Base-by-base conservation (phyloP, 1,284 basidiomycete genomes). In the Puccinia horiana region DNA sequence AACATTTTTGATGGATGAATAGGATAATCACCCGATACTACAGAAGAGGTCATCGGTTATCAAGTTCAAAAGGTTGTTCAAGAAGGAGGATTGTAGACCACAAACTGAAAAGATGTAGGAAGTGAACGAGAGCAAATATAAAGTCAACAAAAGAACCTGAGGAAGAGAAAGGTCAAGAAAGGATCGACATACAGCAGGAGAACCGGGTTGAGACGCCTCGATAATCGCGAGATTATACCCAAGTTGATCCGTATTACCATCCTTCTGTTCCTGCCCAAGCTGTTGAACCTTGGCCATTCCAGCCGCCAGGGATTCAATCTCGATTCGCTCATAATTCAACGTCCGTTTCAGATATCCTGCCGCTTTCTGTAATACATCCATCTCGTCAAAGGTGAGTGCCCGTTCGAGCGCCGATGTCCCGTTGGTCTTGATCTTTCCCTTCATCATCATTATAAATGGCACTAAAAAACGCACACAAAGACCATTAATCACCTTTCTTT, bases 151-250 rank as follows among this genome's bases (percentile, higher is more conserved):
- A 5, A 69, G 23, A 18, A n/a, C 35, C 1, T 9, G 18, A 26
- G 2, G 5, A 29, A 44, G 67, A 32, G 16, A 49, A 1, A 35
- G 44, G 42, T 32, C 18, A 35, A 44, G 12, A 40, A 35, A 40
- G 12, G 32, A 29, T 14, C 20, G 42, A 67, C 77, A 37, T 42
- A 80, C 77, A 40, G 77, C 92, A 56, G 95, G 95, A 52, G 89
- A 90, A 29, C 94, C 95, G 26, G 96, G 96, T 88, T 98, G 95
- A 37, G 94, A 93, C 20, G 88, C 89, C 84, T 96, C 95, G 75
- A 96, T 91, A 84, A 94, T 92, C 83, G 86, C 88, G 84, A 90
- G 90, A 26, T 90, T 91, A 86, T 91, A 92, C 0, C 91, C 91
- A 4, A 89, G 88, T 69, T 88, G 61, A 87, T n/a, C 88, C 89